Evolutionary conservation across 768 basidiomycete species (phyloP).

Genomic region (Sarcodon sp.): DNA sequence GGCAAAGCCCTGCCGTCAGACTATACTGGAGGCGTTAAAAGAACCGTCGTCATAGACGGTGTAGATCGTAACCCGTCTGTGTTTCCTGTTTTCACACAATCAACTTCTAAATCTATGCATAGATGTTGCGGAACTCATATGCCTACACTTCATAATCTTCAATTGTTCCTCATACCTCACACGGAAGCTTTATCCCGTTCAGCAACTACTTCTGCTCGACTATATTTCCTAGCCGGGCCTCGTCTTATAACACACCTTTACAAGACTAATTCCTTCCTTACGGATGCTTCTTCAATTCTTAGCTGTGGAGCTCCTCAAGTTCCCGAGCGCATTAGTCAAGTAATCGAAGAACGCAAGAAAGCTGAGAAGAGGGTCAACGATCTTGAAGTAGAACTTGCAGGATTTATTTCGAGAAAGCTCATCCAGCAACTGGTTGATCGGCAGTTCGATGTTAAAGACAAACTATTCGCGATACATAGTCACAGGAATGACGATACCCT

Average conservation of each 20-base stretch:
- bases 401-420: conserved; percentile 24
- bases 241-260: conserved; percentile 55
- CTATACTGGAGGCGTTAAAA: conserved; percentile 63
- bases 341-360: conserved; percentile 53
- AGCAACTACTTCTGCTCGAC: conserved; percentile 48
- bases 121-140: conserved; percentile 82
- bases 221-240: conserved; percentile 78
- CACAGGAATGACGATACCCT: conserved; percentile 57
- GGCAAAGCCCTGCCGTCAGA: conserved; percentile 55
- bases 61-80: conserved; percentile 71
- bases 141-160: conserved; percentile 61
- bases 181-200: conserved; percentile 55
- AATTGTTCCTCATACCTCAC: conserved; percentile 59
- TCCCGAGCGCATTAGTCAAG: conserved; percentile 52
- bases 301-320: conserved; percentile 59
- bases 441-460: background rate
- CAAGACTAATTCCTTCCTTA: conserved; percentile 41
- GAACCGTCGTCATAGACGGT: conserved; percentile 76
- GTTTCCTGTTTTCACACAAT: conserved; percentile 1
- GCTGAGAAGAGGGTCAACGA: conserved; percentile 59
- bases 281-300: conserved; percentile 42
- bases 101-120: background rate
- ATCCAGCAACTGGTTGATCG: conserved; percentile 12
- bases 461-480: conserved; percentile 2
- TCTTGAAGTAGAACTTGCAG: conserved; percentile 57